Evolutionary conservation across 1,284 basidiomycete genomes (phyloP).

Genomic region (Cryptococcus amylolentus): DNA sequence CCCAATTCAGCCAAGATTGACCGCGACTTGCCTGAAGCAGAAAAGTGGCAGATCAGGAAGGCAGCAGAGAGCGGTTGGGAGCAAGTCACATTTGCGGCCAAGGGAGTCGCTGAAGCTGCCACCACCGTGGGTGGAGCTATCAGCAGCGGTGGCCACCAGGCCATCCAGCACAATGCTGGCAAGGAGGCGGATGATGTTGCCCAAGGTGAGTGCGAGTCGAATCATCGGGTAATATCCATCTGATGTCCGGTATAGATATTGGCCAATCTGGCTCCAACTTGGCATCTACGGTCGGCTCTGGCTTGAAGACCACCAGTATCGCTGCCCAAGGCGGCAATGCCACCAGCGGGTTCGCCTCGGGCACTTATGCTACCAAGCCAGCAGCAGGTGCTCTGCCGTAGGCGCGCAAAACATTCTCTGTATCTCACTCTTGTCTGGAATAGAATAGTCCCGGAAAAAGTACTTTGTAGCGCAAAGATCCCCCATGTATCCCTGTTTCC

Average conservation of each 20-base stretch:
- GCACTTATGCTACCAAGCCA: background rate
- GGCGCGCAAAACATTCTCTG: too few relatives aligned
- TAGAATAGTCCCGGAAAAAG: too few relatives aligned
- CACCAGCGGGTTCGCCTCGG: slow-evolving; percentile 14
- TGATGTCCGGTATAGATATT: slow-evolving; percentile 20
- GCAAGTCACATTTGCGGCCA: slow-evolving; percentile 41
- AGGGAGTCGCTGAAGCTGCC: slow-evolving; percentile 37
- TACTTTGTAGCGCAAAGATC: too few relatives aligned
- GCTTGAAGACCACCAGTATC: slow-evolving; percentile 25
- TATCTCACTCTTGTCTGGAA: too few relatives aligned
- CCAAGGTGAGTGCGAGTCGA: slow-evolving; percentile 26
- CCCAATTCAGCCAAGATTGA: slow-evolving; percentile 20
- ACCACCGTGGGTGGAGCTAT: slow-evolving; percentile 33
- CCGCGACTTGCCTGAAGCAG: slow-evolving; percentile 7
- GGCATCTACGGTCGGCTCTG: slow-evolving; percentile 28
- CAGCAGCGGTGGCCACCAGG: slow-evolving; percentile 35
- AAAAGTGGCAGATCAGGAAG: slow-evolving; percentile 30
- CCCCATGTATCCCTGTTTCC: too few relatives aligned
- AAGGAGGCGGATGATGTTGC: slow-evolving; percentile 33
- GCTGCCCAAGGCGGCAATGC: slow-evolving; percentile 35
- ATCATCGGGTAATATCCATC: background rate
- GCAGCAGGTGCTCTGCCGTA: too few relatives aligned
- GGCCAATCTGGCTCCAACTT: slow-evolving; percentile 37
- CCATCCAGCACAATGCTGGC: slow-evolving; percentile 40
- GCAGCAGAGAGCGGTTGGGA: slow-evolving; percentile 38